A percentile compares a stretch with the other conserved stretches of the same genome.
These are phyloP conservation scores for Epichloe uncinata DNA, from an alignment of 2,329 filamentous ascomycete species.

Conservation along the genomic window DNA sequence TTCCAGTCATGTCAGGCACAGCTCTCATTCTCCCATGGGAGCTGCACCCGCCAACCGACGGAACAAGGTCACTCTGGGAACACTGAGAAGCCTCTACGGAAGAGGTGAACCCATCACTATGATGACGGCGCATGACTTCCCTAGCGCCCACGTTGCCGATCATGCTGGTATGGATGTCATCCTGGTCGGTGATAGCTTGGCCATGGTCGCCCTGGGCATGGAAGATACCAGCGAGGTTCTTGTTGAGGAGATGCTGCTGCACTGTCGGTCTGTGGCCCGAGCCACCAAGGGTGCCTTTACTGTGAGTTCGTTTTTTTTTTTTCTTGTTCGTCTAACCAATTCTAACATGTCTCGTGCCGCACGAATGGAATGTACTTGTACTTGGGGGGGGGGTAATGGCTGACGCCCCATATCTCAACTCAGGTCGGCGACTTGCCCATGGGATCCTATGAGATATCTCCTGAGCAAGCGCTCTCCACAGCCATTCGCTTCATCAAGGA, in stretches of 20 bases:
- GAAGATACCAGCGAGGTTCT: conserved; percentile 84
- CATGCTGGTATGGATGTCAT: conserved; percentile 86
- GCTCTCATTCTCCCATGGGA: conserved; percentile 77
- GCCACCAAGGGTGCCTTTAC: conserved; percentile 75
- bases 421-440: conserved; percentile 89
- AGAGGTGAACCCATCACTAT: conserved; percentile 82
- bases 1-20: conserved; percentile 30
- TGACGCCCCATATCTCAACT: conserved; percentile 28
- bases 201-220: conserved; percentile 95
- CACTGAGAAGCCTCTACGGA: conserved; percentile 59
- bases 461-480: conserved; percentile 72
- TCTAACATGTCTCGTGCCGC: not conserved
- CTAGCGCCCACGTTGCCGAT: conserved; percentile 81
- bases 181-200: conserved; percentile 83
- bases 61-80: conserved; percentile 67
- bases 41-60: conserved; percentile 38
- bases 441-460: conserved; percentile 86
- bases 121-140: conserved; percentile 94
- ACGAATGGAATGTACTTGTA: not conserved
- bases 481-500: conserved; percentile 86
- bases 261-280: conserved; percentile 79
- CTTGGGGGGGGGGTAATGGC: not conserved
- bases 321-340: not conserved
- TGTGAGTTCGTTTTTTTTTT: conserved; percentile 34
- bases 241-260: conserved; percentile 89